Evolutionary conservation across 495 filamentous ascomycete species (phyloP).

Genomic region (Penicillium salamii): DNA sequence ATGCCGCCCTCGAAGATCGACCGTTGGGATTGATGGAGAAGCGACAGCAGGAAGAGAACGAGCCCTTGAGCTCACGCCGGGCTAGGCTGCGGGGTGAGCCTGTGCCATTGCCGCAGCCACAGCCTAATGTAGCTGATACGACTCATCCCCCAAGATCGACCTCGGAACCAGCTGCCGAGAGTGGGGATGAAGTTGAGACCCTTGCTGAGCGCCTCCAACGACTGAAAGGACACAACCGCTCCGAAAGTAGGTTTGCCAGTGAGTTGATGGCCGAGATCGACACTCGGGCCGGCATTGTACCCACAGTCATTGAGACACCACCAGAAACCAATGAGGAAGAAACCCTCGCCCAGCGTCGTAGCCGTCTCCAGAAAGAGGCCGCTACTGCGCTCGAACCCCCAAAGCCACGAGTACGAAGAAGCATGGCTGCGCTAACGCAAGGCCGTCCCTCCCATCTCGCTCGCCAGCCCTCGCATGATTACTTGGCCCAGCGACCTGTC

Average conservation of each 20-base stretch:
- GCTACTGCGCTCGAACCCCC: conserved; percentile 35
- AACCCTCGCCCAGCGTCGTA: conserved; percentile 82
- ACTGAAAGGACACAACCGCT: conserved; percentile 56
- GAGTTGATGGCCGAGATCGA: conserved; percentile 75
- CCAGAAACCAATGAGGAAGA: conserved; percentile 58
- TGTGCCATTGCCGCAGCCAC: conserved; percentile 26
- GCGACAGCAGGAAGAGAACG: conserved; percentile 83
- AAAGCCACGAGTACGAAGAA: conserved; percentile 44
- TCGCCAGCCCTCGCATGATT: conserved; percentile 30
- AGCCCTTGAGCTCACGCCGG: conserved; percentile 78
- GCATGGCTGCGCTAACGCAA: conserved; percentile 68
- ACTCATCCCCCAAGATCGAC: conserved; percentile 13
- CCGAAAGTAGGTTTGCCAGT: conserved; percentile 73
- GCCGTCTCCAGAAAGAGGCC: conserved; percentile 71
- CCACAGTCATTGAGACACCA: conserved; percentile 8
- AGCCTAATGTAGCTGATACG: conserved; percentile 38
- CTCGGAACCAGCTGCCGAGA: conserved; percentile 22
- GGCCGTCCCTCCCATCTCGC: conserved; percentile 48
- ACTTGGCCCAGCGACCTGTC: conserved; percentile 8
- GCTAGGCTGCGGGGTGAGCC: conserved; percentile 68
- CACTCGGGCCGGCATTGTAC: conserved; percentile 35
- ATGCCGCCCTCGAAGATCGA: conserved; percentile 55
- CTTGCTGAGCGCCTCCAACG: conserved; percentile 71
- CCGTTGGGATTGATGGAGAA: conserved; percentile 84
- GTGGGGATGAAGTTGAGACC: conserved; percentile 73